Evolutionary conservation across 2,329 filamentous ascomycete species (phyloP).

Genomic region (Colletotrichum siamense): DNA sequence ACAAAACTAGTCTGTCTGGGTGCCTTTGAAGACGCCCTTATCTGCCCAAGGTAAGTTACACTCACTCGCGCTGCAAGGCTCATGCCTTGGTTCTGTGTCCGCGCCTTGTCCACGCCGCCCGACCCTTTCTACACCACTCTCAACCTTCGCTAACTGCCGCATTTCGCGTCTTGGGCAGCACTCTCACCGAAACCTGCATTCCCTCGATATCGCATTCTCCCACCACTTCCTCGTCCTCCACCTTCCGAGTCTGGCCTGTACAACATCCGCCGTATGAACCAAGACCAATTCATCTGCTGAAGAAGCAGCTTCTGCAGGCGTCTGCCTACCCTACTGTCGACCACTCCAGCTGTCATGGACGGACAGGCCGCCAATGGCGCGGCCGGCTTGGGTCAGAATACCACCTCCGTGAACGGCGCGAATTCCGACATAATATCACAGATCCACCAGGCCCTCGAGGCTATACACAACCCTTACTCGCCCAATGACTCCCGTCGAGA

Average conservation of each 20-base stretch:
- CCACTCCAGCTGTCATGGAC: constrained; percentile 33
- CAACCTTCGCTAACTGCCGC: not conserved
- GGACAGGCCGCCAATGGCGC: constrained; percentile 37
- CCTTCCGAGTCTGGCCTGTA: not conserved
- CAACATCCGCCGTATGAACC: constrained; percentile 3
- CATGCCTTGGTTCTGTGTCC: not conserved
- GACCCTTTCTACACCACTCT: not conserved
- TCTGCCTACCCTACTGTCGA: constrained; percentile 7
- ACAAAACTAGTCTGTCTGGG: not conserved
- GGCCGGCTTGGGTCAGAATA: constrained; percentile 12
- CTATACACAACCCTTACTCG: constrained; percentile 84
- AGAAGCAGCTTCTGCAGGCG: constrained; percentile 7
- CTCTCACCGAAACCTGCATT: not conserved
- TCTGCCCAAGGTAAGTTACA: not conserved
- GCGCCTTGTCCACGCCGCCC: not conserved
- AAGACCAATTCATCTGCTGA: constrained; percentile 8
- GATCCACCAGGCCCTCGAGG: constrained; percentile 84
- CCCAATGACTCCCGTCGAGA: constrained; percentile 81
- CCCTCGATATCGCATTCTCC: not conserved
- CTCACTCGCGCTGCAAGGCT: not conserved
- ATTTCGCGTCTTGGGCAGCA: constrained; percentile 10
- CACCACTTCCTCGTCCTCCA: not conserved
- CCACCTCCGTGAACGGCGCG: constrained; percentile 39
- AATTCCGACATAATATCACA: constrained; percentile 59
- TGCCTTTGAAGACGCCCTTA: not conserved